These are phyloP conservation scores for Iodosphaeria phyllophila DNA, from an alignment of 2,329 filamentous ascomycete genomes.

Conservation along the genomic window DNA sequence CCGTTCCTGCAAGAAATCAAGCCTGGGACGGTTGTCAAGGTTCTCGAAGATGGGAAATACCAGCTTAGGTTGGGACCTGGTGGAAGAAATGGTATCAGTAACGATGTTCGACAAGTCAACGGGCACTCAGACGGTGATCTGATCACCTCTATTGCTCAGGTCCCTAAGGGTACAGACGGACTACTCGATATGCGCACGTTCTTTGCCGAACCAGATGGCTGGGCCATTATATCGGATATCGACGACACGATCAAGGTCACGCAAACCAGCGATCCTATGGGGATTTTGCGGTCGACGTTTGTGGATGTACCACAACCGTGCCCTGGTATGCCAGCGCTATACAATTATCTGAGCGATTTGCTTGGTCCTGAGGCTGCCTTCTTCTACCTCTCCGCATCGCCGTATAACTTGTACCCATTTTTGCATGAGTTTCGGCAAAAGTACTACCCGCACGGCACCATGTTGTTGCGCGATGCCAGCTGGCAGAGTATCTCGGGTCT, in stretches of 20 bases:
- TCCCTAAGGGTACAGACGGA: conserved; percentile 32
- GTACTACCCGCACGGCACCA: conserved; percentile 57
- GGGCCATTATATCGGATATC: conserved; percentile 71
- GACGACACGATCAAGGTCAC: conserved; percentile 95
- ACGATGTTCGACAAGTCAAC: conserved; percentile 29
- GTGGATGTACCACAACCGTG: conserved; percentile 54
- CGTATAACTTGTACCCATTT: conserved; percentile 87
- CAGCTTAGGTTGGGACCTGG: conserved; percentile 46
- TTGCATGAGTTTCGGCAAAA: conserved; percentile 48
- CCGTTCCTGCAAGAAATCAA: conserved; percentile 66
- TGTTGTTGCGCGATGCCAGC: conserved; percentile 69
- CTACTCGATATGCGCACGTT: conserved; percentile 47
- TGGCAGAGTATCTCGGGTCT: conserved; percentile 75
- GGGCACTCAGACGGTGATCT: conserved; percentile 20
- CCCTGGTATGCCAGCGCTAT: conserved; percentile 70
- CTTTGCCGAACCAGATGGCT: conserved; percentile 60
- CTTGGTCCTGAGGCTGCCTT: conserved; percentile 47
- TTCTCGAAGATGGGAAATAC: conserved; percentile 30
- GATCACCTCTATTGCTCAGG: conserved; percentile 27
- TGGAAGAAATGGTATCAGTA: conserved; percentile 52
- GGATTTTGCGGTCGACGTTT: conserved; percentile 73
- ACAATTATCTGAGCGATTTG: conserved; percentile 40
- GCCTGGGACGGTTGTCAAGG: conserved; percentile 48
- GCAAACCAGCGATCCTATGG: conserved; percentile 58
- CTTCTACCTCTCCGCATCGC: conserved; percentile 88